Conservation (phyloP, 2,329 filamentous ascomycete genomes). For the Trematosphaeria pertusa region DNA sequence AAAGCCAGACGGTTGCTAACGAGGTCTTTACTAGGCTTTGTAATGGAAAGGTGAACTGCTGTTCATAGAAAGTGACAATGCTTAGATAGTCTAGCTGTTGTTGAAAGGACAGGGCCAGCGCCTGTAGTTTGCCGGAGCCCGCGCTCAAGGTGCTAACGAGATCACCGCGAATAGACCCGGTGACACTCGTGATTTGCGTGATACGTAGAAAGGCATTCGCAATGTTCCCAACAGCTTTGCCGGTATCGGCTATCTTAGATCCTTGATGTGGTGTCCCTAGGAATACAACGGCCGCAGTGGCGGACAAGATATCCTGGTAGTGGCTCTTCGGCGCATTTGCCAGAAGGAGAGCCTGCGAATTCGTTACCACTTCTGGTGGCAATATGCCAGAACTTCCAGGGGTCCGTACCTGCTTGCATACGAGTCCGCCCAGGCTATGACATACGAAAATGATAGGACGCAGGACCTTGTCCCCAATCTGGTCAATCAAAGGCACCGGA, state of each 20-base stretch:
- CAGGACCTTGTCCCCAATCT: neutral
- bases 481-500: neutral
- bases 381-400: conserved; percentile 2
- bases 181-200: conserved; percentile 16
- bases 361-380: conserved; percentile 15
- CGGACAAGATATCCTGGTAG: conserved; percentile 20
- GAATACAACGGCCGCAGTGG: conserved; percentile 23
- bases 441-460: conserved; percentile 31
- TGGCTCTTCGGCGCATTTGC: conserved; percentile 20
- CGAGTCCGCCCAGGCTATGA: conserved; percentile 30
- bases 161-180: conserved; percentile 20
- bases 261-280: conserved; percentile 28
- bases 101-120: conserved; percentile 20
- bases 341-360: conserved; percentile 23
- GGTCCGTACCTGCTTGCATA: conserved; percentile 29
- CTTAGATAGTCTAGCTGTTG: conserved; percentile 14
- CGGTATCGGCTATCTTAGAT: conserved; percentile 21
- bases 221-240: conserved; percentile 20
- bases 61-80: conserved; percentile 27
- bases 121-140: conserved; percentile 15
- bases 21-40: conserved; percentile 20
- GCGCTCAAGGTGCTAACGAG: conserved; percentile 21
- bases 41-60: conserved; percentile 11
- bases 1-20: conserved; percentile 8
- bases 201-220: conserved; percentile 18